A percentile compares a stretch with the other conserved stretches of the same genome.
phyloP scores from a whole-genome alignment of 2,329 filamentous ascomycete species.

The Fusarium solani-melongenae region DNA sequence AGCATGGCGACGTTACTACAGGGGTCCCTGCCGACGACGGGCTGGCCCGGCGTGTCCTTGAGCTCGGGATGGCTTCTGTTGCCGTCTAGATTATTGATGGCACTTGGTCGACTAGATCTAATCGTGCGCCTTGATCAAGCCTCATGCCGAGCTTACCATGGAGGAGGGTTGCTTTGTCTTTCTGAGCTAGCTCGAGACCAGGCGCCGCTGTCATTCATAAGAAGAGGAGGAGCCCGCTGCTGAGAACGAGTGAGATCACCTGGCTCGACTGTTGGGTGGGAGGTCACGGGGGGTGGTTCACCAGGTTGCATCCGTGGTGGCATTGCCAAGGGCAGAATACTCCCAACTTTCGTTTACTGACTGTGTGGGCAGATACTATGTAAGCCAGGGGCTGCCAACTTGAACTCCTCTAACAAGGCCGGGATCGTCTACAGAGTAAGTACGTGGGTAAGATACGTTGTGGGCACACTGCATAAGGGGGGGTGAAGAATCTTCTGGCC shows the following conservation, averaged over 20 bases:
- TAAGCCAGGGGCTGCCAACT: conserved; percentile 28
- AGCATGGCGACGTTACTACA: conserved; percentile 17
- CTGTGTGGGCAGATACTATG: conserved; percentile 32
- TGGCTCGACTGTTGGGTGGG: conserved; percentile 46
- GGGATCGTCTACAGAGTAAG: conserved; percentile 13
- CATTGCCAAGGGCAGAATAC: neutral
- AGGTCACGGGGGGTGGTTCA: conserved; percentile 36
- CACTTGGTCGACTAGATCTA: conserved; percentile 23
- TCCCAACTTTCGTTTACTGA: conserved; percentile 10
- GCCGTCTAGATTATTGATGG: conserved; percentile 20
- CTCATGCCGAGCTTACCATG: conserved; percentile 15
- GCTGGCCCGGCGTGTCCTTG: conserved; percentile 30
- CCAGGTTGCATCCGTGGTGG: conserved; percentile 9
- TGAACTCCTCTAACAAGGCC: neutral
- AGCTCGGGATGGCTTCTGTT: conserved; percentile 20
- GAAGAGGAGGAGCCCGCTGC: conserved; percentile 27
- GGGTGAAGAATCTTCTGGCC: neutral
- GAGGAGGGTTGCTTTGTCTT: conserved; percentile 29
- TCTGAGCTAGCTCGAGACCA: conserved; percentile 25
- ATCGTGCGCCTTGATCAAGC: conserved; percentile 14
- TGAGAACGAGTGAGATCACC: conserved; percentile 26
- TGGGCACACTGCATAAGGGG: conserved; percentile 24
- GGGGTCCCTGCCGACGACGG: conserved; percentile 1
- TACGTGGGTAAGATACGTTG: conserved; percentile 28
- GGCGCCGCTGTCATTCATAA: conserved; percentile 23